A percentile compares a stretch with the other conserved stretches of the same genome.
These are phyloP conservation scores for Hammondia hammondi DNA, from an alignment of 169 alveolate genomes.

Conservation along the genomic window DNA sequence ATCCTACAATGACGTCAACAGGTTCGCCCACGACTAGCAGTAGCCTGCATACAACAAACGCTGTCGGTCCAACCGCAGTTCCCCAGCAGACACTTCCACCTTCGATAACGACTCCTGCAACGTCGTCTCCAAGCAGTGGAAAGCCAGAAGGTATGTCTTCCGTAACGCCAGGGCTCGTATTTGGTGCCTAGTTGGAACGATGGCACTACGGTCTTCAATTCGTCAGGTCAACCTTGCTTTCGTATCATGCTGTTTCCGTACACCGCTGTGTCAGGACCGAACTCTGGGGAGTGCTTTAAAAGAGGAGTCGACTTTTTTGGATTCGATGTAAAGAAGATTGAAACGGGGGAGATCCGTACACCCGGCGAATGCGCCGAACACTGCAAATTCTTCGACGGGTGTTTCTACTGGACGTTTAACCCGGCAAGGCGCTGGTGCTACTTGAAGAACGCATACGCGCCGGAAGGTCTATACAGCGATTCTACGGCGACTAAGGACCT, in stretches of 20 bases:
- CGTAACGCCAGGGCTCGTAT: no score
- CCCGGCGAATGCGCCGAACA: constrained; percentile 30
- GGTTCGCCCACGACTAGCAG: neutral
- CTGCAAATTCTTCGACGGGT: neutral
- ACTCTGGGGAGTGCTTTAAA: neutral
- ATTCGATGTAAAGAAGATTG: constrained; percentile 8
- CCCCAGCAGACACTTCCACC: neutral
- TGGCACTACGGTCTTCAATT: no score
- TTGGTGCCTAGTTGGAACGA: no score
- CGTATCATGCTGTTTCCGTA: no score
- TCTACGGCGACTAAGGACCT: neutral
- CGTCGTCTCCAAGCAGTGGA: neutral
- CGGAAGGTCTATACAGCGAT: neutral
- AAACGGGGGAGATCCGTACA: neutral
- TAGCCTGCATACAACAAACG: neutral
- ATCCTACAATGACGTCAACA: neutral
- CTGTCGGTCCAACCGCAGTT: neutral
- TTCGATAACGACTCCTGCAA: neutral
- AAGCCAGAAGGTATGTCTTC: neutral
- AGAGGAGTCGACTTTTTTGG: constrained; percentile 28
- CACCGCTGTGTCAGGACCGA: neutral
- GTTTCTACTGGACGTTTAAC: constrained; percentile 41
- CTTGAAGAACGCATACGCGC: constrained; percentile 4
- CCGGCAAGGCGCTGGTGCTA: constrained; percentile 25
- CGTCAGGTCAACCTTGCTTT: no score